Evolutionary conservation across 345 rosid species (phyloP).

Genomic region (Boechera divaricarpa): DNA sequence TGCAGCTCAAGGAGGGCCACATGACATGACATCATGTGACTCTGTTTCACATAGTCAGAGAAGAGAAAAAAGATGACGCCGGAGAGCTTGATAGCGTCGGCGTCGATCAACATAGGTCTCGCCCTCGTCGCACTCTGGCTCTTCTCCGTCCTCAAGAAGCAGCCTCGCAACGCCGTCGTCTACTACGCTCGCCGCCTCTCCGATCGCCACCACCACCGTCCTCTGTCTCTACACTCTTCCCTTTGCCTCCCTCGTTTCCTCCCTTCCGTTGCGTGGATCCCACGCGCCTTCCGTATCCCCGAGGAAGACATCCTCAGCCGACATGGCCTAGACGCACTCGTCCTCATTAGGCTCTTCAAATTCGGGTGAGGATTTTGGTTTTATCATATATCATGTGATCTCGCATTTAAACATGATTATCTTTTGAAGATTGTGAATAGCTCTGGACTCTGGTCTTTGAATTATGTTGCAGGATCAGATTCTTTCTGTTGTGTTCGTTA

Average conservation of each 20-base stretch:
- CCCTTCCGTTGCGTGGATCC: constrained; percentile 89
- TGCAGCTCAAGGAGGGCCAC: constrained; percentile 32
- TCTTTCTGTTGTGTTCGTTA: constrained; percentile 71
- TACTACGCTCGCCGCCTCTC: constrained; percentile 87
- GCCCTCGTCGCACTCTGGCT: constrained; percentile 69
- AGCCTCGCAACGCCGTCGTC: constrained; percentile 71
- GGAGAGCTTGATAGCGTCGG: constrained; percentile 76
- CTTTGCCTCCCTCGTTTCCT: constrained; percentile 61
- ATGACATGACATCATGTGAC: constrained; percentile 22
- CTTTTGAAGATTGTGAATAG: too few relatives aligned
- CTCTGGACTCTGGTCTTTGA: not conserved
- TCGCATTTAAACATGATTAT: too few relatives aligned
- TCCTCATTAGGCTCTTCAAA: constrained; percentile 83
- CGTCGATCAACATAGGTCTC: constrained; percentile 73
- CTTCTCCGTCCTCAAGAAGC: constrained; percentile 84
- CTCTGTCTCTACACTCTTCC: constrained; percentile 45
- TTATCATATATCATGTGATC: not conserved
- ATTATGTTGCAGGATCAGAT: constrained; percentile 61
- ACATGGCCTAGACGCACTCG: constrained; percentile 79
- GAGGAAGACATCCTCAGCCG: constrained; percentile 72
- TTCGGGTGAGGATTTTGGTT: constrained; percentile 61
- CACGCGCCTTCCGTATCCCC: constrained; percentile 64
- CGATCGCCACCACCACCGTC: constrained; percentile 35
- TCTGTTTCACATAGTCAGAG: constrained; percentile 25
- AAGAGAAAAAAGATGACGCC: constrained; percentile 58